phyloP scores from a whole-genome alignment of 2,329 filamentous ascomycete species.

The Fusarium temperatum region DNA sequence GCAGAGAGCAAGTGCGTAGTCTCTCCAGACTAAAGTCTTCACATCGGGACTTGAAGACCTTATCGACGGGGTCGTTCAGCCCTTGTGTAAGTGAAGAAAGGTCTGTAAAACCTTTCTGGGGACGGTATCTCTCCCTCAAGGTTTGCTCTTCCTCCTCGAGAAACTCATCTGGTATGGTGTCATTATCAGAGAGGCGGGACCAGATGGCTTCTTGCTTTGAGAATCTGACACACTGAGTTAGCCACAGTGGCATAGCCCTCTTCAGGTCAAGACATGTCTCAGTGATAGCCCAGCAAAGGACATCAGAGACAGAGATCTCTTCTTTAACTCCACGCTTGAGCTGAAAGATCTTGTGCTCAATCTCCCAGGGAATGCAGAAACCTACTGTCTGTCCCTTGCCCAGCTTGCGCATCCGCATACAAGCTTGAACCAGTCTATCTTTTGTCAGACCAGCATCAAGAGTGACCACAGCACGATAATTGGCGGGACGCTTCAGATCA shows the following conservation, averaged over 20 bases:
- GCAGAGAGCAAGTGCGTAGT: conserved; percentile 45
- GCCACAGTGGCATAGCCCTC: conserved; percentile 58
- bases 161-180: conserved; percentile 45
- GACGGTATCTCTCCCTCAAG: conserved; percentile 62
- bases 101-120: conserved; percentile 17
- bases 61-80: not conserved
- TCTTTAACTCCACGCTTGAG: not conserved
- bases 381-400: conserved; percentile 72
- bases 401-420: conserved; percentile 76
- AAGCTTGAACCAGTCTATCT: conserved; percentile 74
- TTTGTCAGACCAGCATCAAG: conserved; percentile 73
- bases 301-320: conserved; percentile 59
- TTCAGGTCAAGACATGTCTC: conserved; percentile 27
- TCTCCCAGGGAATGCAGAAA: conserved; percentile 68
- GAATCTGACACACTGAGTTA: conserved; percentile 65
- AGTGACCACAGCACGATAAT: conserved; percentile 73
- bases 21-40: conserved; percentile 17
- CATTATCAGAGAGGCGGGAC: not conserved
- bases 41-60: not conserved
- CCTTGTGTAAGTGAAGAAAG: not conserved
- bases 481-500: conserved; percentile 67
- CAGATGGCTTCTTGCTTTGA: conserved; percentile 53
- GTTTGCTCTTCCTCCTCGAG: conserved; percentile 64
- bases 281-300: conserved; percentile 67
- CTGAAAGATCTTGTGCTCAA: conserved; percentile 60